Base-by-base conservation (phyloP, 2,329 filamentous ascomycete genomes). In the Akanthomyces lecanii region DNA sequence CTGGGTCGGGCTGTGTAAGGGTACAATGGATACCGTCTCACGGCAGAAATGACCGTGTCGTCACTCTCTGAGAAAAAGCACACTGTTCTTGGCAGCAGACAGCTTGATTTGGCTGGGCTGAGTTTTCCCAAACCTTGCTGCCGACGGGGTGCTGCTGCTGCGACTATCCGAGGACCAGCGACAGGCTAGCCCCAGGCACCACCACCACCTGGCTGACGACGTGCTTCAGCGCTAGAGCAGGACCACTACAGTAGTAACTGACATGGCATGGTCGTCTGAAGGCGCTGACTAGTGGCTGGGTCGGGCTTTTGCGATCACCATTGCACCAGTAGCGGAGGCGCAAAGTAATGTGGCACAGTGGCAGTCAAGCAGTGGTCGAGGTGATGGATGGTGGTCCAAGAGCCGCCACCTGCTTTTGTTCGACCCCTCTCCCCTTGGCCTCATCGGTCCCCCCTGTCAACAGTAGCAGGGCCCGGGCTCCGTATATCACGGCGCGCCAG, bases 241-340 rank as follows among this genome's bases (percentile, higher is more conserved):
- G 36, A 60, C 36, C 21, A 52, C 57, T 6, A 60, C 21, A 38
- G 33, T 38, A 38, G 23, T n/a, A 38, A 56, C 44, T 23, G 55
- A 36, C 57, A 60, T 38, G 38, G 36, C 36, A 48, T 60, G 25
- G 57, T 52, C 57, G 57, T 60, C 47, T 36, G 47, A 60, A 60
- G 57, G 57, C 57, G 38, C 57, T 44, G 57, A 60, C 57, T 60
- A 60, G 57, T 56, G 57, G 57, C 48, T 51, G 36, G 23, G 38
- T 33, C 57, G n/a, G 48, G 45, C 30, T 40, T 50, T 48, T 50
- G 57, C 47, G 33, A 59, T 59, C 47, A 52, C 18, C 47, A 51
- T 51, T 40, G 45, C 56, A 44, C 47, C 57, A 60, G 45, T 23
- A 52, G 30, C 44, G 38, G 10, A 16, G 5, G 14, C 25, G 45